Conservation (phyloP, 192 early-diverging fungal genomes). For the Obelidium mucronatum region DNA sequence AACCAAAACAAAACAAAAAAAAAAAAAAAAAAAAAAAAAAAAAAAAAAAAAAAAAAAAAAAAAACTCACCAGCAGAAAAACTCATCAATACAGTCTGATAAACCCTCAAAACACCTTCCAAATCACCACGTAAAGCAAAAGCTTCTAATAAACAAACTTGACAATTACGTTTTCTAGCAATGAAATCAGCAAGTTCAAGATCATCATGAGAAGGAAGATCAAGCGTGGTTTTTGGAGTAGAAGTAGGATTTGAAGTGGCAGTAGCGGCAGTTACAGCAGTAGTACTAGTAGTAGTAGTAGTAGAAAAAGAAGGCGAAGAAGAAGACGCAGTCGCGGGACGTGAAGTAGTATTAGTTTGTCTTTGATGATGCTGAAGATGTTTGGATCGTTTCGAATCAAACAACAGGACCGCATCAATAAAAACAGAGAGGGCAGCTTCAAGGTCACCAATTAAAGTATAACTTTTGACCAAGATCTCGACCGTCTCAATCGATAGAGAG, state of each 20-base stretch:
- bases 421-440: neutral
- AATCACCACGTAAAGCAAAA: neutral
- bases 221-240: neutral
- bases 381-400: neutral
- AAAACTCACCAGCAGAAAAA: too few species aligned
- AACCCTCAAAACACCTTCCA: neutral
- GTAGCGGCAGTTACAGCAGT: too few species aligned
- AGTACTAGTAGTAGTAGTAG: too few species aligned
- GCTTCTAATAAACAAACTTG: neutral
- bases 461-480: neutral
- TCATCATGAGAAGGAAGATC: neutral
- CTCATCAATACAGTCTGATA: neutral
- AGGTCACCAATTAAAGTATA: constrained; percentile 22
- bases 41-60: too few species aligned
- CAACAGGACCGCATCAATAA: neutral
- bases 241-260: neutral
- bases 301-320: too few species aligned
- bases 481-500: neutral
- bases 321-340: neutral
- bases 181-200: neutral
- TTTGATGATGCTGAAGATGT: neutral
- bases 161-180: neutral
- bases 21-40: too few species aligned
- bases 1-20: too few species aligned
- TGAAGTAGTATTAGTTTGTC: neutral